Evolutionary conservation across 2,329 filamentous ascomycete genomes (phyloP), one percentile per base, ranked within the genome.

Genomic region (Colletotrichum eleusines): DNA sequence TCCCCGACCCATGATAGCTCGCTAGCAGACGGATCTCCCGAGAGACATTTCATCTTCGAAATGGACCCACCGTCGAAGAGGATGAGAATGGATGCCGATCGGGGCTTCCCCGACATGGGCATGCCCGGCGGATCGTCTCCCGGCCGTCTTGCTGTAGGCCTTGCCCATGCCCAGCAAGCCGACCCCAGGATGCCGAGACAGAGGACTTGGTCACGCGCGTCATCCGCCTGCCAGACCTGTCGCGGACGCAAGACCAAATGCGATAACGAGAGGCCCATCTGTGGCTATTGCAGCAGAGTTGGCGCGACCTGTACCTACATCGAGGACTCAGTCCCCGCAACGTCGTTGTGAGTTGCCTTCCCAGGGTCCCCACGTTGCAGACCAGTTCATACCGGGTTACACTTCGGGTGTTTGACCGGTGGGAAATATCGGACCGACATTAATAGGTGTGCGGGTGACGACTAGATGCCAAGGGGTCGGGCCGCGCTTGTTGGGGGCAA

Each of bases 241-340:
- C 78, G 80, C 2, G 77, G 77, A 8, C 74, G 80, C 18, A 80
- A 80, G 72, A 81, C 79, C 20, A 81, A 81, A 60, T 81, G 80
- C 72, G 80, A 81, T 57, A 82, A 81, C 63, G 75, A 76, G 18
- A 77, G 78, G 38, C 80, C 80, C 2, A 77, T 77, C 0, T 81
- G 80, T 71, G 79, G 80, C 9, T 81, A 80, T 42, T 81, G 80
- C 69, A 73, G 75, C 20, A 76, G 78, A 12, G 72, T 79, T 31
- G 76, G 76, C 42, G 80, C 80, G 5, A 73, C 76, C 8, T 81
- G 80, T 71, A 77, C 76, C 5, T 81, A 81, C 38, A 64, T 68
- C 33, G 69, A 73, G 6, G 71, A 73, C 46, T 68, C 69, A 18
- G 46, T 51, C 46, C 64, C 69, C 35, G 44, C 69, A 16, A 71